A percentile compares a stretch with the other conserved stretches of the same genome.
phyloP scores from a whole-genome alignment of 2,329 filamentous ascomycete species.

The Boeremia exigua region DNA sequence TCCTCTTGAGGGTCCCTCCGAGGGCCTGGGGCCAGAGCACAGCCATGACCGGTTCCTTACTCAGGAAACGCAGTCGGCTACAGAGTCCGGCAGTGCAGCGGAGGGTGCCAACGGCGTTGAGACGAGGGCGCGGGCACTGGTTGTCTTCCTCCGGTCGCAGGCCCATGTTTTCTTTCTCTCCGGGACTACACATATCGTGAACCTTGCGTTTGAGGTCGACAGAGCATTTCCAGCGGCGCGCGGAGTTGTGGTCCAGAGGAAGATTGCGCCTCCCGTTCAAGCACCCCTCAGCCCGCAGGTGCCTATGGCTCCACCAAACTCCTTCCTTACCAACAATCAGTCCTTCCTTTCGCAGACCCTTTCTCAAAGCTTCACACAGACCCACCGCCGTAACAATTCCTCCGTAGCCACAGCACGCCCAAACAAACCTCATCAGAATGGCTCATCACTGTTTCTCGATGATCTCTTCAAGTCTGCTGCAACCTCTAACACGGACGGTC shows the following conservation, averaged over 20 bases:
- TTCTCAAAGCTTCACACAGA: constrained; percentile 49
- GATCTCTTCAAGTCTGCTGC: constrained; percentile 38
- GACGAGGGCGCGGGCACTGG: constrained; percentile 65
- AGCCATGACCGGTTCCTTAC: constrained; percentile 34
- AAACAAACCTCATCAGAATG: constrained; percentile 29
- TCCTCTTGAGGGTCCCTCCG: constrained; percentile 53
- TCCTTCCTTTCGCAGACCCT: constrained; percentile 62
- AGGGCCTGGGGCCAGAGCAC: constrained; percentile 22
- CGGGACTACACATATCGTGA: constrained; percentile 85
- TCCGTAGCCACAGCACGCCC: constrained; percentile 35
- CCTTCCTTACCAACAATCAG: constrained; percentile 67
- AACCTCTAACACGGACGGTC: constrained; percentile 53
- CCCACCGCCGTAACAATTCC: constrained; percentile 33
- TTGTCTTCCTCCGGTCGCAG: constrained; percentile 90
- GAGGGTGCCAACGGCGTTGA: constrained; percentile 30
- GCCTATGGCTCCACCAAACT: constrained; percentile 74
- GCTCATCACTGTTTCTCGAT: constrained; percentile 37
- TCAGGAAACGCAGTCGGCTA: constrained; percentile 43
- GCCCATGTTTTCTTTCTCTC: constrained; percentile 91
- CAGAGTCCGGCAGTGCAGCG: constrained; percentile 31
- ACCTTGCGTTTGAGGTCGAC: constrained; percentile 94
- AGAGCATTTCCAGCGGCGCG: constrained; percentile 80
- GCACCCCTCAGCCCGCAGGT: constrained; percentile 46
- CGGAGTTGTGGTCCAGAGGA: constrained; percentile 87
- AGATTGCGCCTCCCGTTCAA: constrained; percentile 60